Conservation (phyloP, 768 basidiomycete species). For the Dacryopinax spathularia region DNA sequence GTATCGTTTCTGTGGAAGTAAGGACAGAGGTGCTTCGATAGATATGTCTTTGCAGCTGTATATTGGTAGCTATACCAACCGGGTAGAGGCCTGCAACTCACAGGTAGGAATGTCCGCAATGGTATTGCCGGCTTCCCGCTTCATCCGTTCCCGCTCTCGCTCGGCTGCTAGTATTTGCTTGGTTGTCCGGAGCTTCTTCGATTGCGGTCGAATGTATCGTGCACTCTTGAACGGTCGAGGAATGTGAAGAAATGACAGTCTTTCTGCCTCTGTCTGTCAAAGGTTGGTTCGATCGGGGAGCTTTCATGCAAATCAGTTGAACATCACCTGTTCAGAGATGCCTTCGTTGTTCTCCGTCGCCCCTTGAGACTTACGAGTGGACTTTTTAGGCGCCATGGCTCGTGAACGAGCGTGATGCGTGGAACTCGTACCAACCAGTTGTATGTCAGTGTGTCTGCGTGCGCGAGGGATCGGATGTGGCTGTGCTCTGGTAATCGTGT, state of each 20-base stretch:
- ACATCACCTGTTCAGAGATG: background rate
- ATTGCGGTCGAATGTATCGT: conserved; percentile 49
- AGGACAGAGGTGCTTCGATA: conserved; percentile 72
- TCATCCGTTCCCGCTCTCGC: conserved; percentile 45
- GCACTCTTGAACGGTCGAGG: conserved; percentile 71
- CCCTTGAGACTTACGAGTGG: background rate
- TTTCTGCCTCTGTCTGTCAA: conserved; percentile 52
- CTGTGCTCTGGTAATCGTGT: too few species aligned
- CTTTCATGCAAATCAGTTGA: too few species aligned
- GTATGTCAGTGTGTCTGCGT: too few species aligned
- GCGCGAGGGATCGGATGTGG: too few species aligned
- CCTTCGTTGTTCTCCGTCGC: background rate
- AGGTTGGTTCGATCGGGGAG: background rate
- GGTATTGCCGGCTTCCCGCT: conserved; percentile 8
- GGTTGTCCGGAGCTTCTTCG: conserved; percentile 61
- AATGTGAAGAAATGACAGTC: conserved; percentile 53
- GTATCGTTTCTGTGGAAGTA: conserved; percentile 59
- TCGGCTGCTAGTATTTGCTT: conserved; percentile 68
- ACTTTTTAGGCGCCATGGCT: background rate
- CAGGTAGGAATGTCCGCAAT: conserved; percentile 62
- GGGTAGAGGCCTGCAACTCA: too few species aligned
- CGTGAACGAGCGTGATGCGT: background rate
- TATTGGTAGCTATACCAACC: background rate
- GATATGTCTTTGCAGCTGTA: conserved; percentile 40
- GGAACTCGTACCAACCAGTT: too few species aligned